A percentile compares a stretch with the other conserved stretches of the same genome.
These are phyloP conservation scores for Penicillium cosmopolitanum DNA, from an alignment of 495 filamentous ascomycete genomes.

Conservation along the genomic window DNA sequence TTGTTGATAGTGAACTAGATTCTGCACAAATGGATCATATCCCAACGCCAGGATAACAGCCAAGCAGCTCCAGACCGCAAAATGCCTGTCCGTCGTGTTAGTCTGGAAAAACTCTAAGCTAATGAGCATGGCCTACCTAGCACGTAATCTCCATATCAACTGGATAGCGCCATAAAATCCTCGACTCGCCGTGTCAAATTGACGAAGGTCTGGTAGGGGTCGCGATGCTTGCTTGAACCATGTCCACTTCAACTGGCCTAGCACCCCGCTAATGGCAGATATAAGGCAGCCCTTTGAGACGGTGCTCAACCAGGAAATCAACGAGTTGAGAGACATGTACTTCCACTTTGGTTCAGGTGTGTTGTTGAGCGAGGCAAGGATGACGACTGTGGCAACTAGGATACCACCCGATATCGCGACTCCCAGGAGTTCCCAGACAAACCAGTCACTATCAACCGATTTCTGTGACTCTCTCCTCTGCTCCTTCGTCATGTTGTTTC, in stretches of 20 bases:
- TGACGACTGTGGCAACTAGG: too few relatives aligned
- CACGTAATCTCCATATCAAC: constrained; percentile 2
- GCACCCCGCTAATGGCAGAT: constrained; percentile 1
- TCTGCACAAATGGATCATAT: background rate
- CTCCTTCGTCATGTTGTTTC: too few relatives aligned
- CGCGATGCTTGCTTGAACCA: constrained; percentile 9
- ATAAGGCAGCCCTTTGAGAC: constrained; percentile 6
- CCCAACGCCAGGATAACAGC: background rate
- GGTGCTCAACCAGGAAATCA: constrained; percentile 17
- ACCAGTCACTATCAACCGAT: too few relatives aligned
- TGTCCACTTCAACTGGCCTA: constrained; percentile 14
- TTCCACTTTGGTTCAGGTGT: background rate
- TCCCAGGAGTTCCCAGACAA: too few relatives aligned
- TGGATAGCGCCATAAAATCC: constrained; percentile 1
- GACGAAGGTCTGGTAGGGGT: background rate
- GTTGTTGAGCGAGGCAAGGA: too few relatives aligned
- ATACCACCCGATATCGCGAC: too few relatives aligned
- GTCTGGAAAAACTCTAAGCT: background rate
- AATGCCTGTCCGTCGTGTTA: too few relatives aligned
- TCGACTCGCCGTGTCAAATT: constrained; percentile 12
- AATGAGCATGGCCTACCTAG: constrained; percentile 4
- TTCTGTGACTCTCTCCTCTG: too few relatives aligned
- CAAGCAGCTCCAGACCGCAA: constrained; percentile 2
- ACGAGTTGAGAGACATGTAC: constrained; percentile 3
- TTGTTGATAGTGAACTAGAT: background rate